Base-by-base conservation (phyloP, 352 stramenopile species). In the Globisporangium uncinulatum region DNA sequence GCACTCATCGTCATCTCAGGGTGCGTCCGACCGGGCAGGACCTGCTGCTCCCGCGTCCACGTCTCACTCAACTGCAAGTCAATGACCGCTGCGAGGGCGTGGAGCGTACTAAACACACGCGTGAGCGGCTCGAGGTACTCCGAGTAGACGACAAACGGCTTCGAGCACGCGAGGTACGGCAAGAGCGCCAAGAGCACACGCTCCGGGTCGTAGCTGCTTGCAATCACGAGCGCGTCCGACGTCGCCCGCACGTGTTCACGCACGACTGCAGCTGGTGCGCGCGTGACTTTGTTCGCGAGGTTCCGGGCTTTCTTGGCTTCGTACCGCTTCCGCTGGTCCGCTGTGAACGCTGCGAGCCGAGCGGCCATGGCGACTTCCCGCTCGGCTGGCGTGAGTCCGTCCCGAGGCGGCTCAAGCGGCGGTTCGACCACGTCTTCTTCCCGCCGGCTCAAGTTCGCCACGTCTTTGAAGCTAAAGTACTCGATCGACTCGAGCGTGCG, bases 1-100 rank as follows among this genome's bases (percentile, higher is more conserved):
- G 96, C 94, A 65, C 84, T 97, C 91, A 99, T 99, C 62, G 83
- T 97, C 96, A 98, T 99, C 57, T 93, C 87, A 0, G 96, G 96
- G 74, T 98, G 96, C 32, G 94, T 99, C 14, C 94, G 80, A 15
- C 91, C 90, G 6, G 92, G 90, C 19, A 98, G 56, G 15, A 94
- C 86, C 71, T 99, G 94, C 72, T 98, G 96, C 68, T 98, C 93
- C 36, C 96, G 87, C 51, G 94, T 97, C 92, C 93, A 99, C 13
- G 91, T 98, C 65, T 98, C 93, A 46, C 86, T 98, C 19, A 99
- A 63, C 55, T 97, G 91, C 29, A 99, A 64, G 54, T 98, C 95
- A 49, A 98, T 90, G 7, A 97, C 86, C 31, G 91, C 71, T 24
- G 93, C 71, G 73, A 89, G 93, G 51, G 96, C 85, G 72, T 98